phyloP scores from a whole-genome alignment of 192 early-diverging fungal species.

The Geranomyces michiganensis region DNA sequence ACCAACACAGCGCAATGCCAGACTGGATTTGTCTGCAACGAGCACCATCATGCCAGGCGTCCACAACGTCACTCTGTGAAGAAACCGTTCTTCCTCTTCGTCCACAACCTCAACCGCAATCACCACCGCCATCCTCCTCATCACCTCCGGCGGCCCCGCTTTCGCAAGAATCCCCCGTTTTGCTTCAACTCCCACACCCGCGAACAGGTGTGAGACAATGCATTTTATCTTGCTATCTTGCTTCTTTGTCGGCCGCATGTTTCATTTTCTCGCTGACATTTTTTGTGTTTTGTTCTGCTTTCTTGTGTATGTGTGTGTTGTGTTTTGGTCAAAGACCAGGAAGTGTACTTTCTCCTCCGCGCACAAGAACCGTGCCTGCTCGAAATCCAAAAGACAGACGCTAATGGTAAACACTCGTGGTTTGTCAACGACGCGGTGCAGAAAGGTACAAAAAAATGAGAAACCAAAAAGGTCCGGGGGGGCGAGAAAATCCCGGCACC shows the following conservation, averaged over 20 bases:
- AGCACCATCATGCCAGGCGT: no score
- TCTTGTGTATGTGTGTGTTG: not conserved
- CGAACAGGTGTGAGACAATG: slow-evolving; percentile 12
- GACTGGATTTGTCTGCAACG: no score
- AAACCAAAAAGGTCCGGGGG: not conserved
- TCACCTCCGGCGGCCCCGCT: not conserved
- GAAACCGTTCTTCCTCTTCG: no score
- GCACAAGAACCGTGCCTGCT: slow-evolving; percentile 13
- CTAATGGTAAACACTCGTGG: slow-evolving; percentile 16
- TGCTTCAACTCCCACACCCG: slow-evolving; percentile 21
- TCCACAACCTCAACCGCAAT: no score
- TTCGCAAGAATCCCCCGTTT: not conserved
- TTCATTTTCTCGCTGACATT: no score
- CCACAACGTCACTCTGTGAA: no score
- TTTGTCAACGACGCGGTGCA: slow-evolving; percentile 29
- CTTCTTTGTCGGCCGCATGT: no score
- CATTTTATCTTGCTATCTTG: not conserved
- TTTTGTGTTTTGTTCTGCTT: no score
- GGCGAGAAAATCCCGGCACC: not conserved
- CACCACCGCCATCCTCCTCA: no score
- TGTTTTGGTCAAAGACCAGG: not conserved
- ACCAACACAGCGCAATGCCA: no score
- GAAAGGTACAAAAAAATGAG: slow-evolving; percentile 13
- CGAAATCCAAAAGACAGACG: slow-evolving; percentile 25
- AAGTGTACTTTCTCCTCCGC: slow-evolving; percentile 9